Base-by-base conservation (phyloP, 441 rosid genomes). In the Isatis lusitanica region DNA sequence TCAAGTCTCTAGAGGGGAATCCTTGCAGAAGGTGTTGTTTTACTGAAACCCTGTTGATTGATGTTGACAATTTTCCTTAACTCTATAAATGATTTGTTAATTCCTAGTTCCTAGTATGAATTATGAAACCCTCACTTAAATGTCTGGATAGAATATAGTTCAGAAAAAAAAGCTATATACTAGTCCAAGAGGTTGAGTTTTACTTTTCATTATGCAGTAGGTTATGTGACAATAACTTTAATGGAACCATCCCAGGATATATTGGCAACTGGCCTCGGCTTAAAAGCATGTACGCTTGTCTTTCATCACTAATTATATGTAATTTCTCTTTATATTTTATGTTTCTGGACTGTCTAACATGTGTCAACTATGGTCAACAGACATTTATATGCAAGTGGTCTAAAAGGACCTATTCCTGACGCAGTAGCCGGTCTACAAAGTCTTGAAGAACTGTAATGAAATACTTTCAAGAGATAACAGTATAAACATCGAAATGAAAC, bases 341-440 rank as follows among this genome's bases (percentile, higher is more conserved):
- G 40, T 36, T 36, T 36, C 12, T 36, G 7, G 3, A 13, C 17
- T 1, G 0, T 5, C 18, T 63, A 55, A 73, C 2, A 0, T 63
- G 18, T 42, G 12, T 42, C 2, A 0, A 5, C 63, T 65, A 16
- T 58, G 46, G 7, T 66, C 9, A 28, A 9, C 55, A 74, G 78
- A 43, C 1, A 31, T 50, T 7, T 74, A 16, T 5, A 11, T 0
- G 72, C 73, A 30, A 74, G 73, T 61, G 78, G 78, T 18, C 68
- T 74, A 21, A 68, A 18, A 50, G 78, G 68, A 42, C 78, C 78
- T 47, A 38, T 74, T 47, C 78, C 78, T 46, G 55, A 74, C 47
- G 61, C 36, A 1, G 13, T 74, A 0, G 2, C 38, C 35, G 30
- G 39, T 26, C 63, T 67, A 30, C 21, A 59, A 17, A 67, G n/a